phyloP scores from a whole-genome alignment of 352 stramenopile species.

The Pythium diclinum region DNA sequence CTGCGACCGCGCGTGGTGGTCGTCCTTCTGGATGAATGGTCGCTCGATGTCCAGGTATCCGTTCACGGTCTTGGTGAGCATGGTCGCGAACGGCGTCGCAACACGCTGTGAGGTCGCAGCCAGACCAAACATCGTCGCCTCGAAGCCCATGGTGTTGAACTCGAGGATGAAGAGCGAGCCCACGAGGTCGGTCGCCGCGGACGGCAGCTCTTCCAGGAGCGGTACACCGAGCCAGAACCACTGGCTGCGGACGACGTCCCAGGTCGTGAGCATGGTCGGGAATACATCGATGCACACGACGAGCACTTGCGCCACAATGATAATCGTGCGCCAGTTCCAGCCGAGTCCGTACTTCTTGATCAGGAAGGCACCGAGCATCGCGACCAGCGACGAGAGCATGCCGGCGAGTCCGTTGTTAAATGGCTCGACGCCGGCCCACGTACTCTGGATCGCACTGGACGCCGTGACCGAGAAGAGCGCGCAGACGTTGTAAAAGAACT shows the following conservation, averaged over 20 bases:
- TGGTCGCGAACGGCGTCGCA: slow-evolving; percentile 20
- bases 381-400: slow-evolving; percentile 43
- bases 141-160: slow-evolving; percentile 22
- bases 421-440: slow-evolving; percentile 52
- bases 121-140: slow-evolving; percentile 30
- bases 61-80: slow-evolving; percentile 23
- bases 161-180: slow-evolving; percentile 24
- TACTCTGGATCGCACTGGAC: slow-evolving; percentile 41
- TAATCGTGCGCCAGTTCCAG: slow-evolving; percentile 41
- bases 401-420: slow-evolving; percentile 53
- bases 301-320: background rate
- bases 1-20: slow-evolving; percentile 20
- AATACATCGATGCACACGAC: slow-evolving; percentile 18
- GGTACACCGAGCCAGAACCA: slow-evolving; percentile 27
- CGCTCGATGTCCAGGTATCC: slow-evolving; percentile 20
- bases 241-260: slow-evolving; percentile 25
- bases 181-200: slow-evolving; percentile 20
- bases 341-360: slow-evolving; percentile 44
- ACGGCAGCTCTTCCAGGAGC: slow-evolving; percentile 23
- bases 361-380: slow-evolving; percentile 35
- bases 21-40: slow-evolving; percentile 10
- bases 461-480: slow-evolving; percentile 49
- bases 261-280: slow-evolving; percentile 23
- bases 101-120: slow-evolving; percentile 17
- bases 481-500: slow-evolving; percentile 33